Conservation (phyloP, 2,329 filamentous ascomycete genomes). For the Fusarium robinianum region DNA sequence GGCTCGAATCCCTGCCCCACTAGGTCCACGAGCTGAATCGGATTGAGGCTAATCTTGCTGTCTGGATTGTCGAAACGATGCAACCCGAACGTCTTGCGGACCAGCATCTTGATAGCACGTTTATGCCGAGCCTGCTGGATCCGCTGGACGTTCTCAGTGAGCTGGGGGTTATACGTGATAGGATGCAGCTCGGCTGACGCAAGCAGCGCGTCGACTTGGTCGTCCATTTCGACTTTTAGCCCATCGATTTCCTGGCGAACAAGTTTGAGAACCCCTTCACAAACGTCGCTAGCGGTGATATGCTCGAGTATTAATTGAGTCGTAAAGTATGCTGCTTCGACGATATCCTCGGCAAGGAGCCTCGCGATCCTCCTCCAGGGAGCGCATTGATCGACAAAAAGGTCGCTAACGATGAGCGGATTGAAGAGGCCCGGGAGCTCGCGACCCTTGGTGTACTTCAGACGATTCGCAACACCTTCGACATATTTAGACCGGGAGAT, state of each 20-base stretch:
- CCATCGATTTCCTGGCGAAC: conserved; percentile 41
- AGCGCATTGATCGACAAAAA: conserved; percentile 60
- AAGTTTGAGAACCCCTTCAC: conserved; percentile 45
- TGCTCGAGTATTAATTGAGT: conserved; percentile 52
- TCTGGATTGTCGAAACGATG: conserved; percentile 26
- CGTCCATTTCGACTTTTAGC: conserved; percentile 42
- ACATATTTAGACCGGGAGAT: conserved; percentile 42
- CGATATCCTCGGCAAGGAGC: conserved; percentile 52
- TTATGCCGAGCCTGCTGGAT: conserved; percentile 29
- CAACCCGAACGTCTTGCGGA: conserved; percentile 22
- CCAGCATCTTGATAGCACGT: conserved; percentile 13
- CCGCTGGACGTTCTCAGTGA: conserved; percentile 44
- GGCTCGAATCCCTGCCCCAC: conserved; percentile 30
- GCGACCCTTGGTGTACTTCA: conserved; percentile 50
- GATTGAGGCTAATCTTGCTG: conserved; percentile 25
- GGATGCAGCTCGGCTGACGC: conserved; percentile 51
- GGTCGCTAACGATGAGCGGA: conserved; percentile 57
- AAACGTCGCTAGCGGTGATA: conserved; percentile 47
- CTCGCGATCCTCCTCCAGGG: conserved; percentile 55
- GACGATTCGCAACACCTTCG: conserved; percentile 43
- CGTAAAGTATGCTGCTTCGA: conserved; percentile 51
- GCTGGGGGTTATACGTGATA: conserved; percentile 58
- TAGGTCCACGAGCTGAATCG: conserved; percentile 26
- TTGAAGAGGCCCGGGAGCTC: conserved; percentile 64
- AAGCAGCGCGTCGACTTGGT: conserved; percentile 52